These are phyloP conservation scores for Neodidymelliopsis sp. DNA, from an alignment of 2,329 filamentous ascomycete genomes.

Conservation along the genomic window DNA sequence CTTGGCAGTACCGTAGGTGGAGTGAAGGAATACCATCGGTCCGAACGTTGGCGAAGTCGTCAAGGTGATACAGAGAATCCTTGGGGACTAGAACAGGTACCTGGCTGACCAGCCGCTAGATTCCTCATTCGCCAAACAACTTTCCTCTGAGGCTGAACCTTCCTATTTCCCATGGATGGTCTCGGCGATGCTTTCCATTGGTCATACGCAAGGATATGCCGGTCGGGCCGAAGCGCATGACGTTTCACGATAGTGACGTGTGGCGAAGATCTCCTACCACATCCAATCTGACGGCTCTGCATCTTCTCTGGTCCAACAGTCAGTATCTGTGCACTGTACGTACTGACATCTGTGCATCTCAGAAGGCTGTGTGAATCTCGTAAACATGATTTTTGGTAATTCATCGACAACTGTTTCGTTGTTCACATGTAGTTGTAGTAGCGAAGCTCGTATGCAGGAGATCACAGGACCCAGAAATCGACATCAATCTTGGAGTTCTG, in stretches of 20 bases:
- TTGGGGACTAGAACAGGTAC: not conserved
- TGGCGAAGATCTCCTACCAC: not conserved
- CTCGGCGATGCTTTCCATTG: slow-evolving; percentile 1
- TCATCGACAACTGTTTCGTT: no score
- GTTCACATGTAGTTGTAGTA: no score
- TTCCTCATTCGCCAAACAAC: not conserved
- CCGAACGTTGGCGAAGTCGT: slow-evolving; percentile 2
- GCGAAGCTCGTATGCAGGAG: no score
- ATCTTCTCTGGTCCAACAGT: no score
- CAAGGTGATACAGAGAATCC: not conserved
- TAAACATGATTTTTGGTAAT: no score
- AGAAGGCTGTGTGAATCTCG: no score
- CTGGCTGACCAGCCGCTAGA: not conserved
- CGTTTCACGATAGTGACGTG: slow-evolving; percentile 5
- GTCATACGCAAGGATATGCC: not conserved
- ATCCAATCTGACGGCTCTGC: not conserved
- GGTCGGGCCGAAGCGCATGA: slow-evolving; percentile 10
- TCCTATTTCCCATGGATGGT: slow-evolving; percentile 2
- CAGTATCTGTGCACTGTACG: no score
- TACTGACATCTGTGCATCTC: no score
- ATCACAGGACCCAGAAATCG: no score
- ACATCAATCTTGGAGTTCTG: no score
- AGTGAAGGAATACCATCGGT: slow-evolving; percentile 10
- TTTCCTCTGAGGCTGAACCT: not conserved
- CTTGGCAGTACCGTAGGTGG: slow-evolving; percentile 19